Evolutionary conservation across 176 grass and related monocot species (phyloP).

Genomic region (Olyra latifolia): DNA sequence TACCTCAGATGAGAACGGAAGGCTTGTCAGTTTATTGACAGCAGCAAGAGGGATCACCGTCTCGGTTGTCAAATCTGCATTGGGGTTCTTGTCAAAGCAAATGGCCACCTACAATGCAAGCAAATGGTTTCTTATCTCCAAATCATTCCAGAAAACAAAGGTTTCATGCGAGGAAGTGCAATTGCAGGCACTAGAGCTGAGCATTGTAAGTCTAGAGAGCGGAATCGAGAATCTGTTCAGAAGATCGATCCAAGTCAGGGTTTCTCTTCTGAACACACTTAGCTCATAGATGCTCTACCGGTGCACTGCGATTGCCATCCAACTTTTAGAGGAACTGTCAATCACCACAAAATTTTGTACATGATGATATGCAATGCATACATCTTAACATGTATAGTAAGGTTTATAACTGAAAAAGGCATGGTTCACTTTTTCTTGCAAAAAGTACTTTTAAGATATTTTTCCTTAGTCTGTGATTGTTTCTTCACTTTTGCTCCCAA

Average conservation of each 20-base stretch:
- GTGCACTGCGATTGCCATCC: constrained; percentile 34
- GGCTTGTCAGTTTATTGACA: constrained; percentile 6
- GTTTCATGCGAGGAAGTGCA: constrained; percentile 36
- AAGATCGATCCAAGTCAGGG: constrained; percentile 46
- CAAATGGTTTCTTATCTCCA: constrained; percentile 50
- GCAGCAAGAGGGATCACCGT: constrained; percentile 33
- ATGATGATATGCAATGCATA: not conserved
- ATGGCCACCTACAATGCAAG: constrained; percentile 21
- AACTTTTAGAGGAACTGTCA: constrained; percentile 42
- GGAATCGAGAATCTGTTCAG: constrained; percentile 34
- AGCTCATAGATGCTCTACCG: constrained; percentile 26
- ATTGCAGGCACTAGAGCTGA: constrained; percentile 45
- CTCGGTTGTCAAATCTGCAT: constrained; percentile 25
- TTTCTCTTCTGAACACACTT: constrained; percentile 48
- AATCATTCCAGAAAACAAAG: constrained; percentile 31
- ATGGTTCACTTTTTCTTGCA: not conserved
- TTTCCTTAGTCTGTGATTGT: not conserved
- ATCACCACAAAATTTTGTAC: constrained; percentile 33
- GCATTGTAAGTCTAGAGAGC: constrained; percentile 30
- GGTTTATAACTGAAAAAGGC: constrained; percentile 3
- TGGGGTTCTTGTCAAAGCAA: constrained; percentile 36
- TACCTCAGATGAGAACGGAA: not conserved
- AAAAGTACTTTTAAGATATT: not conserved
- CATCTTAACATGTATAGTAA: not conserved
- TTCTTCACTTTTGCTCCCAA: not conserved